Conservation (phyloP, 78 protist genomes). For the Salpingoeca rosetta region DNA sequence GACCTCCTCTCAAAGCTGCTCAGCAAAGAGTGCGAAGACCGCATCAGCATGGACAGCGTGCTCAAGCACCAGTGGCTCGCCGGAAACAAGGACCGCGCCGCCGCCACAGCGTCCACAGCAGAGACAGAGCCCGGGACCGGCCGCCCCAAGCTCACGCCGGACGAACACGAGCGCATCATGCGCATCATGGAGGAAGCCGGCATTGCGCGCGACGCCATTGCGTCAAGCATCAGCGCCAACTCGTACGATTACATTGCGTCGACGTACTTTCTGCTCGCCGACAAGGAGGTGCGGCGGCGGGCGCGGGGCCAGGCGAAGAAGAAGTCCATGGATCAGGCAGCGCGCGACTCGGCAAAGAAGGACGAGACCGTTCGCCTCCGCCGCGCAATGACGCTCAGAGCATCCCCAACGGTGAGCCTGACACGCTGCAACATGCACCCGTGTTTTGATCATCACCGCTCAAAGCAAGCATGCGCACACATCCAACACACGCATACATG, state of each 20-base stretch:
- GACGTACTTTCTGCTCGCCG: constrained; percentile 5
- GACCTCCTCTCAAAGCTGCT: neutral
- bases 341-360: neutral
- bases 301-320: neutral
- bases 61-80: constrained; percentile 29
- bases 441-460: neutral
- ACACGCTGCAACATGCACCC: no score
- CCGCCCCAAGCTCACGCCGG: no score
- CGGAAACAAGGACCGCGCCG: neutral
- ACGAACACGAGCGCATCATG: neutral
- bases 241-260: neutral
- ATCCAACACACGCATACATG: neutral
- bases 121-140: neutral
- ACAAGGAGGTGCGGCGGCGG: neutral
- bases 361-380: neutral
- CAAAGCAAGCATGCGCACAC: neutral
- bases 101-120: neutral
- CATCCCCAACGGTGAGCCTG: no score
- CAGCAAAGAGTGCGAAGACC: neutral
- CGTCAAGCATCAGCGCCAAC: neutral
- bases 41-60: constrained; percentile 10
- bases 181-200: neutral
- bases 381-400: neutral
- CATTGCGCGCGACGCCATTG: neutral
- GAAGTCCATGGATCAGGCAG: neutral